These are phyloP conservation scores for Ormosia emarginata DNA, from an alignment of 306 rosid species.

Conservation along the genomic window DNA sequence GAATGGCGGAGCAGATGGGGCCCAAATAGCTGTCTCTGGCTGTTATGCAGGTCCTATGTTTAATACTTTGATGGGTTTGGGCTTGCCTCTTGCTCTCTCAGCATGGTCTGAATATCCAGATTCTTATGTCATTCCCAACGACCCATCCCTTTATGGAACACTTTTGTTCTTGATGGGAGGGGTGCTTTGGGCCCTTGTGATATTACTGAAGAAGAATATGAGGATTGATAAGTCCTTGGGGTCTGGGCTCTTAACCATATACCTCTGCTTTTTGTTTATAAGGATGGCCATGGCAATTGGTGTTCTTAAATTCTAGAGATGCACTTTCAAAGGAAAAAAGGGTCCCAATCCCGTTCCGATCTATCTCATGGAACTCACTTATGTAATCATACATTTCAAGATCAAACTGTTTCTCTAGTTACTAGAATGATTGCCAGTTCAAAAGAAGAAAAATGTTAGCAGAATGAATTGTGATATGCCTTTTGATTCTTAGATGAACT, in stretches of 20 bases:
- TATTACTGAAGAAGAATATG: constrained; percentile 62
- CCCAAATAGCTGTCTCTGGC: constrained; percentile 70
- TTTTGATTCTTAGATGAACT: too few species aligned
- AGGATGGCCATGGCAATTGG: constrained; percentile 50
- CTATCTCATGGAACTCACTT: background rate
- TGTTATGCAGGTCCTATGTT: constrained; percentile 86
- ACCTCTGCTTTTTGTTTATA: constrained; percentile 55
- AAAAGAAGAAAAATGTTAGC: too few species aligned
- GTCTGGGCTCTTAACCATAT: constrained; percentile 53
- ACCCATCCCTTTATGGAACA: constrained; percentile 46
- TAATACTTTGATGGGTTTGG: constrained; percentile 66
- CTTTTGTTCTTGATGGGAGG: constrained; percentile 53
- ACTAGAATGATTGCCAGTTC: background rate
- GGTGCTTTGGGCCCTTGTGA: constrained; percentile 72
- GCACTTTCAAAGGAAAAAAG: background rate
- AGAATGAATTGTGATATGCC: too few species aligned
- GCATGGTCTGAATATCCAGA: constrained; percentile 53
- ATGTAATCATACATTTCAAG: constrained; percentile 5
- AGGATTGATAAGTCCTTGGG: constrained; percentile 59
- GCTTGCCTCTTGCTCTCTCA: constrained; percentile 53
- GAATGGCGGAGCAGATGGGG: constrained; percentile 71
- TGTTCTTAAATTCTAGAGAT: constrained; percentile 3
- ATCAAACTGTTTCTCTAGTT: background rate
- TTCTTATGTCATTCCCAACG: constrained; percentile 40
- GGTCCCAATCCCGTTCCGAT: background rate